These are phyloP conservation scores for Paraconiothyrium brasiliense DNA, from an alignment of 2,329 filamentous ascomycete species.

Conservation along the genomic window DNA sequence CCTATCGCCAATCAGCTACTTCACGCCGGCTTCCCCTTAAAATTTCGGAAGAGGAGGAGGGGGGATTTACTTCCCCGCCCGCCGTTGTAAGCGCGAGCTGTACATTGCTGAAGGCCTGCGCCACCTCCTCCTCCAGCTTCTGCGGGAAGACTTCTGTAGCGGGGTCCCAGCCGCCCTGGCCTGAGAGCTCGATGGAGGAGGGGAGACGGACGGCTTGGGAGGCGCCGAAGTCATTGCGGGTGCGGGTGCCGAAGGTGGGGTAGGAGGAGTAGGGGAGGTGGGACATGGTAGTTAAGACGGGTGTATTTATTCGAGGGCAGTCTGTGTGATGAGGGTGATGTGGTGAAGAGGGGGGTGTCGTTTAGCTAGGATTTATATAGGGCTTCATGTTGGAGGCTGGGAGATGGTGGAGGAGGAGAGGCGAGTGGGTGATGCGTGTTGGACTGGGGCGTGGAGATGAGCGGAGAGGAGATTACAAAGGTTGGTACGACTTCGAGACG, in stretches of 20 bases:
- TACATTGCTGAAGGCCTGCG: conserved; percentile 63
- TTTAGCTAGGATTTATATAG: background rate
- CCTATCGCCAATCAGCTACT: conserved; percentile 23
- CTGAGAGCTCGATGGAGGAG: conserved; percentile 36
- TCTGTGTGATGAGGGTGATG: background rate
- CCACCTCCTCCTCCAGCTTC: conserved; percentile 31
- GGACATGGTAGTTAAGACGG: too few relatives aligned
- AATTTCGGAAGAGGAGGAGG: too few relatives aligned
- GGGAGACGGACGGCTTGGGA: conserved; percentile 40
- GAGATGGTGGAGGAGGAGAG: too few relatives aligned
- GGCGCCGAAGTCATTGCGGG: conserved; percentile 29
- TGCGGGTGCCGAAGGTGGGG: conserved; percentile 35
- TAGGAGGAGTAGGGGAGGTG: conserved; percentile 38
- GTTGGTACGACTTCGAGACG: background rate
- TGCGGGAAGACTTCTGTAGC: conserved; percentile 33
- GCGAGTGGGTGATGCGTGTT: background rate
- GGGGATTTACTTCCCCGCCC: conserved; percentile 53
- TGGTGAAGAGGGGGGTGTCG: background rate
- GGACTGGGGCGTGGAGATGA: background rate
- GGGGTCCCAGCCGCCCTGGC: conserved; percentile 41
- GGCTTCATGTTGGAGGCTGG: too few relatives aligned
- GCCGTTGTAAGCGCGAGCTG: conserved; percentile 61
- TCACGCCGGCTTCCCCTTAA: too few relatives aligned
- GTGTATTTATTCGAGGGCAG: too few relatives aligned
- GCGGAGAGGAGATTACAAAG: background rate